phyloP scores from a whole-genome alignment of 1,284 basidiomycete species.

The Limonomyces culmigenus region DNA sequence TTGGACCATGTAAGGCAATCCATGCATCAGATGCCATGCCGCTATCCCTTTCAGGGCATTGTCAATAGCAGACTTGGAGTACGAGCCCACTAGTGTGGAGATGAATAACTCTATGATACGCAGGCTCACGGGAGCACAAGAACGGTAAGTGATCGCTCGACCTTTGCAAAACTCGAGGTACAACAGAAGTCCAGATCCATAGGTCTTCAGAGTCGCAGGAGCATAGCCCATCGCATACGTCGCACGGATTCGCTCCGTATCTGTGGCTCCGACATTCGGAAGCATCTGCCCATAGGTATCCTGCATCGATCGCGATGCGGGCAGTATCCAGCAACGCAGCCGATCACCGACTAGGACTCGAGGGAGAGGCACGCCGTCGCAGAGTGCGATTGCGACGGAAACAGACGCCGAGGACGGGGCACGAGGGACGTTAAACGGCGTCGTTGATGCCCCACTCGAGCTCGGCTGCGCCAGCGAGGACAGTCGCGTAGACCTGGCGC shows the following conservation, averaged over 20 bases:
- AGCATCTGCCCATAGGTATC: background rate
- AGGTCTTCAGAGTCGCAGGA: constrained; percentile 9
- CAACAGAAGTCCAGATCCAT: constrained; percentile 12
- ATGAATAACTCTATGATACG: constrained; percentile 8
- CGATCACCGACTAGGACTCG: constrained; percentile 9
- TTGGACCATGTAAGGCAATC: constrained; percentile 8
- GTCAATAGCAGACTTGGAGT: constrained; percentile 7
- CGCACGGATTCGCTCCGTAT: constrained; percentile 6
- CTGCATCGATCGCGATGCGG: background rate
- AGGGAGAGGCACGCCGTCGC: constrained; percentile 4
- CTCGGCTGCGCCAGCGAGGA: no score
- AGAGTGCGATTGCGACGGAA: no score
- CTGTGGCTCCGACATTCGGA: constrained; percentile 3
- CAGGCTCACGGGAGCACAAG: constrained; percentile 6
- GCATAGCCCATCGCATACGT: constrained; percentile 9
- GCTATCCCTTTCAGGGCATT: constrained; percentile 10
- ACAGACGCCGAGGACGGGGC: no score
- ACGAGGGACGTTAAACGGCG: no score
- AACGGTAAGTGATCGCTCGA: constrained; percentile 8
- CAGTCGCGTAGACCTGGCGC: no score
- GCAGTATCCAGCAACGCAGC: constrained; percentile 9
- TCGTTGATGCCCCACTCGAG: no score
- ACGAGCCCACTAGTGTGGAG: constrained; percentile 6
- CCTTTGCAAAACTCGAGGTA: constrained; percentile 17
- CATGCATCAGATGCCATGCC: constrained; percentile 13